Percentiles rank a stretch among this genome's conserved stretches.
These are phyloP conservation scores for Plasmodium adleri DNA, from an alignment of 169 alveolate genomes.

Conservation along the genomic window DNA sequence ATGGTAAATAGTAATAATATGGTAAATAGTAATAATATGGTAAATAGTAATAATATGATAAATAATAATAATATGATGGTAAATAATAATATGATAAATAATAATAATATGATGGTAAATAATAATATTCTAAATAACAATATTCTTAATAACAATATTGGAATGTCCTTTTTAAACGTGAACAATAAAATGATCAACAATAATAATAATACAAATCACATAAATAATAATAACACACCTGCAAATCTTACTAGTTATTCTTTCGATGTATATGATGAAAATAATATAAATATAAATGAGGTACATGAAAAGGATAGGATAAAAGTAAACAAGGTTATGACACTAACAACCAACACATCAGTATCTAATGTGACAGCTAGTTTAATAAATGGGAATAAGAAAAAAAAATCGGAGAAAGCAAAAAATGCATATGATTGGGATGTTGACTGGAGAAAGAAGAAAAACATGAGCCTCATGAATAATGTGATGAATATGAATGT, in stretches of 20 bases:
- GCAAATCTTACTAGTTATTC: slow-evolving; percentile 1
- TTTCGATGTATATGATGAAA: slow-evolving; percentile 10
- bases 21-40: neutral
- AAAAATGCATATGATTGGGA: slow-evolving; percentile 60
- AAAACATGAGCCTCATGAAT: neutral
- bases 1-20: neutral
- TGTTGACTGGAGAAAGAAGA: slow-evolving; percentile 51
- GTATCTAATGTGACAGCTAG: neutral
- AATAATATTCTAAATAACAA: neutral
- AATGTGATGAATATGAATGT: neutral
- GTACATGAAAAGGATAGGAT: slow-evolving; percentile 2
- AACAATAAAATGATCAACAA: neutral
- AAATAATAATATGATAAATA: neutral
- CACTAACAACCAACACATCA: neutral
- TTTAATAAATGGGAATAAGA: neutral
- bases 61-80: neutral
- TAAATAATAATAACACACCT: neutral
- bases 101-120: too few species aligned
- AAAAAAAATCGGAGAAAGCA: slow-evolving; percentile 21
- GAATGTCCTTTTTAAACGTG: neutral
- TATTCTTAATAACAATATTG: too few species aligned
- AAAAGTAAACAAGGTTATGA: neutral
- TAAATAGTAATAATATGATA: neutral
- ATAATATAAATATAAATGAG: neutral
- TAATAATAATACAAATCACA: neutral